A percentile compares a stretch with the other conserved stretches of the same genome.
Conservation (phyloP, 2,329 filamentous ascomycete genomes). For the Lecanicillium sp. region DNA sequence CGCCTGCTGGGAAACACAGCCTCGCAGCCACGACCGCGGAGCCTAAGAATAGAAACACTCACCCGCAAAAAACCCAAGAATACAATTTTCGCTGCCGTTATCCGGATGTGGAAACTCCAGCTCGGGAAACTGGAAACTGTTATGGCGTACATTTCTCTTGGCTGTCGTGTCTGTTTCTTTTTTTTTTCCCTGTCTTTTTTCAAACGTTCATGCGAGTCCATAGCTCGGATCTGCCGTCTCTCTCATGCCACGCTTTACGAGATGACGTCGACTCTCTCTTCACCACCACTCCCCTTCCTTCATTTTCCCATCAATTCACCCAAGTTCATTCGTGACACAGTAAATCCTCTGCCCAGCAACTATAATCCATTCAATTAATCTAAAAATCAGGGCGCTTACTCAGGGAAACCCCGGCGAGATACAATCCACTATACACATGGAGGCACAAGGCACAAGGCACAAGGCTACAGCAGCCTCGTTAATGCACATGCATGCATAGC, state of each 20-base stretch:
- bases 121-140: neutral
- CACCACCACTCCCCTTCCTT: no score
- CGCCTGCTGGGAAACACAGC: no score
- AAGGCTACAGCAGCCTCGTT: no score
- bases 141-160: neutral
- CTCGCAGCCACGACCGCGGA: neutral
- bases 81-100: conserved; percentile 4
- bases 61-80: neutral
- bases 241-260: neutral
- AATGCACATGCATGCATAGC: no score
- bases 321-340: no score
- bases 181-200: neutral
- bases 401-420: no score
- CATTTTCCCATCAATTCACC: no score
- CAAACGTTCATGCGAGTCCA: conserved; percentile 3
- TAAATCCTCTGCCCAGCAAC: no score
- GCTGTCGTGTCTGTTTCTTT: neutral
- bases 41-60: conserved; percentile 9
- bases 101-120: conserved; percentile 6
- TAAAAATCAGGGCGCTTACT: no score
- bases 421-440: no score
- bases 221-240: neutral
- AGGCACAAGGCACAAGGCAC: no score
- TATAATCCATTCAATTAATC: no score
- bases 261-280: neutral